Evolutionary conservation across 345 rosid genomes (phyloP).

Genomic region (Gossypium australe): DNA sequence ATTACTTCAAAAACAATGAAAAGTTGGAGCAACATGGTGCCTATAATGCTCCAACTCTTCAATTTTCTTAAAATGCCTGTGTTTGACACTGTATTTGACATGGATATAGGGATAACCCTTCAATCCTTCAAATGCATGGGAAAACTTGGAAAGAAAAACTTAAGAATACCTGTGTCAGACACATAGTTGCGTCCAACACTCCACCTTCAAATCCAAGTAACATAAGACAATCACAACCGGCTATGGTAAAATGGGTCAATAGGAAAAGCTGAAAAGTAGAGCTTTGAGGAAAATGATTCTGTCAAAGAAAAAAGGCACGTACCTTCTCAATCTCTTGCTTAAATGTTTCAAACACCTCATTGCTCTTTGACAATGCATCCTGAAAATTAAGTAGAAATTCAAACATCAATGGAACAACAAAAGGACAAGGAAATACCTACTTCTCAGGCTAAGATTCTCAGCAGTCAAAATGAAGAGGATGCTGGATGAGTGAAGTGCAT

Average conservation of each 20-base stretch:
- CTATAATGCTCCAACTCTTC: too few relatives aligned
- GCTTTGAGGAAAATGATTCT: not conserved
- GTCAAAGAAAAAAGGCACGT: slow-evolving; percentile 1
- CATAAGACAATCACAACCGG: not conserved
- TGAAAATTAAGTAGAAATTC: slow-evolving; percentile 28
- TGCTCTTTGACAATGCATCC: slow-evolving; percentile 90
- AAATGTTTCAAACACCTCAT: slow-evolving; percentile 87
- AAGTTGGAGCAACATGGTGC: not conserved
- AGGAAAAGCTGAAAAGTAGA: not conserved
- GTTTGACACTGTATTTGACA: not conserved
- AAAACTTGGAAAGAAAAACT: not conserved
- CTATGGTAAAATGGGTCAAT: not conserved
- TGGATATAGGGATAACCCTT: not conserved
- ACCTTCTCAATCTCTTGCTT: slow-evolving; percentile 95
- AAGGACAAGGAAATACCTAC: not conserved
- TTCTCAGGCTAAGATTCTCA: not conserved
- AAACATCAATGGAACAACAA: not conserved
- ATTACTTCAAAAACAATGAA: not conserved
- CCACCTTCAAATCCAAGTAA: not conserved
- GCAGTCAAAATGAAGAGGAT: not conserved
- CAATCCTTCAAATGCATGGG: not conserved
- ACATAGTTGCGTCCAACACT: not conserved
- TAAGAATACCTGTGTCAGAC: not conserved
- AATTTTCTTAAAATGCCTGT: not conserved
- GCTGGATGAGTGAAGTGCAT: not conserved